Base-by-base conservation (phyloP, 768 basidiomycete genomes). In the Royoungia palumana region DNA sequence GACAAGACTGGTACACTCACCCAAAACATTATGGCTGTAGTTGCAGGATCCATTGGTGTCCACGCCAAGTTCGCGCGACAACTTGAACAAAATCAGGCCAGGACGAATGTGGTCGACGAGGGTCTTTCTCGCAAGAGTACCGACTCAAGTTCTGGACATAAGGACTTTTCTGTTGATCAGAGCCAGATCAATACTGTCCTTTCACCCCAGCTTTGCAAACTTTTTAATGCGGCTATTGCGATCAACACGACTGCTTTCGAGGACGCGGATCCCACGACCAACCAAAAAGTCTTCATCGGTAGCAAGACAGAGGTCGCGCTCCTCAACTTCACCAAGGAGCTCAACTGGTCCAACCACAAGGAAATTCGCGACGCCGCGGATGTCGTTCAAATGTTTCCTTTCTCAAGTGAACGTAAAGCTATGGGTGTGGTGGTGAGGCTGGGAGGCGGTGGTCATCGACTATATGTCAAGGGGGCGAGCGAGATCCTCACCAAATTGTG, bases 1-100 rank as follows among this genome's bases (percentile, higher is more conserved):
- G 93, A 94, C 76, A 94, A 95, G 73, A 95, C 94, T 2, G 95
- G 95, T 32, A 97, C 95, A 9, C 83, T 99, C 20, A 99, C 96
- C 0, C 87, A 91, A 63, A 98, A 98, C 71, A 73, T 72, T 57
- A 99, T 99, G 96, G 83, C 87, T 10, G 90, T 98, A 55, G 96
- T 99, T 43, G 94, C 95, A 19, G 94, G 94, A 34, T 94, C 93
- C 11, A 74, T 98, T 42, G 96, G 96, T 21, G 82, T 98, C 42
- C 86, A 94, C 59, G 91, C 85, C 61, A 98, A 98, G 70, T 97
- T 97, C 56, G 95, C 94, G 13, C 81, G 81, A 19, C 74, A 76
- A 10, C 79, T 96, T 22, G 75, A 82, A 50, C 81, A 87, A 39
- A 90, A 94, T 64, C 72, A 75, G 27, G 66, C 74, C 0, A 80